phyloP scores from a whole-genome alignment of 2,329 filamentous ascomycete genomes.

The Fusarium heterosporum region DNA sequence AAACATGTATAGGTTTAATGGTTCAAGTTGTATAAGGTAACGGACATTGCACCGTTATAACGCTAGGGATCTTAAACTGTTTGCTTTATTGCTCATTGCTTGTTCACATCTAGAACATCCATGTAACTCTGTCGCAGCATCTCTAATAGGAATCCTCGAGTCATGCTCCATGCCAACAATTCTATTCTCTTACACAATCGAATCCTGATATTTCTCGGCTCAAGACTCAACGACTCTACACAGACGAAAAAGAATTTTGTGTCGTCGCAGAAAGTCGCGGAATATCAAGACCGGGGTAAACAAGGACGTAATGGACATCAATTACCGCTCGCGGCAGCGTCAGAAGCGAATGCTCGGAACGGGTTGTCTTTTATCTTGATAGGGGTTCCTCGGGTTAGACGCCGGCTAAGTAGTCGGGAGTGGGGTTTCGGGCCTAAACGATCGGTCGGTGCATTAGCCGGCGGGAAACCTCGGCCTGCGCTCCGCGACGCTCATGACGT shows the following conservation, averaged over 20 bases:
- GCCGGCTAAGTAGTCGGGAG: conserved; percentile 39
- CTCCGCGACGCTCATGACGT: conserved; percentile 34
- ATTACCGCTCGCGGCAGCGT: conserved; percentile 37
- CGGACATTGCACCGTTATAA: not conserved
- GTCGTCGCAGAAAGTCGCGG: conserved; percentile 35
- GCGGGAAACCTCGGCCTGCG: conserved; percentile 44
- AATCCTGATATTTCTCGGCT: conserved; percentile 32
- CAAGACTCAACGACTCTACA: conserved; percentile 1
- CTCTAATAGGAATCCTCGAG: not conserved
- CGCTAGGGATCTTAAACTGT: not conserved
- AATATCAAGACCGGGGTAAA: conserved; percentile 32
- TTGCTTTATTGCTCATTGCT: not conserved
- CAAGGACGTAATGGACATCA: conserved; percentile 44
- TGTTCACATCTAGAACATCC: not conserved
- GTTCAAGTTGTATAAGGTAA: not conserved
- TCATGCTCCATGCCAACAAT: not conserved
- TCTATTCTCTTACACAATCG: conserved; percentile 18
- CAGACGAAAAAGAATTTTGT: conserved; percentile 16
- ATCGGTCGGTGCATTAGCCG: conserved; percentile 32
- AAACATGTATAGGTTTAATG: no score
- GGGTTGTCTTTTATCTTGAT: conserved; percentile 4
- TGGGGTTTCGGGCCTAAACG: conserved; percentile 12
- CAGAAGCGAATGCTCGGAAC: conserved; percentile 13
- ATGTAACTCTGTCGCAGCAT: not conserved
- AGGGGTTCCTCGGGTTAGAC: conserved; percentile 34